Percentiles rank a stretch among this genome's conserved stretches.
phyloP scores from a whole-genome alignment of 345 rosid species.

The Eutrema yunnanense region DNA sequence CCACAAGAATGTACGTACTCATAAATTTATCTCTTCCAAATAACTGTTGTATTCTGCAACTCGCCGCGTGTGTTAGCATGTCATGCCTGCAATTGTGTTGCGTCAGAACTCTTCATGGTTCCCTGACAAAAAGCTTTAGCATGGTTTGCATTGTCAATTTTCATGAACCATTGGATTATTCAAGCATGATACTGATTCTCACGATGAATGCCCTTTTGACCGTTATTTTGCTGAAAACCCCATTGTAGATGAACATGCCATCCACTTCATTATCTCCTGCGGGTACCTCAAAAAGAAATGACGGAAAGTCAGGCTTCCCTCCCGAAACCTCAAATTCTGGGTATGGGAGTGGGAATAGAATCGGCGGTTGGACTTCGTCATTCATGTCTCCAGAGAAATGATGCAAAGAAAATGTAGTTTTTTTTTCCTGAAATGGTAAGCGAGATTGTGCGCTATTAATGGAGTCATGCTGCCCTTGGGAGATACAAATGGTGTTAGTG shows the following conservation, averaged over 20 bases:
- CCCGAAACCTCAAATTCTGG: constrained; percentile 53
- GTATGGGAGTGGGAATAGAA: constrained; percentile 44
- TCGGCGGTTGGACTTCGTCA: constrained; percentile 76
- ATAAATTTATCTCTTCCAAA: not conserved
- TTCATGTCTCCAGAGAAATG: constrained; percentile 66
- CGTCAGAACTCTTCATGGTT: not conserved
- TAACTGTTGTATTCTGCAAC: not conserved
- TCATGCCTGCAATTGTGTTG: not conserved
- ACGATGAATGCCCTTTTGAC: too few species aligned
- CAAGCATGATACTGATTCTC: not conserved
- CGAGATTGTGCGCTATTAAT: constrained; percentile 14
- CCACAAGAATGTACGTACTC: constrained; percentile 63
- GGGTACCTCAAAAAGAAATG: constrained; percentile 58
- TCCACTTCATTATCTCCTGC: constrained; percentile 55
- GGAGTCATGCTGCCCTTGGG: constrained; percentile 23
- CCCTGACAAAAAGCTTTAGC: not conserved
- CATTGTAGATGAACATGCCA: constrained; percentile 44
- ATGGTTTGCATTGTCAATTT: not conserved
- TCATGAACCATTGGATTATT: not conserved
- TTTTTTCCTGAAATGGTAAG: constrained; percentile 6
- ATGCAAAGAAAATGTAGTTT: constrained; percentile 2
- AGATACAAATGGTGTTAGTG: constrained; percentile 7
- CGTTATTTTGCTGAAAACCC: not conserved
- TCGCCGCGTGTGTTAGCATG: not conserved
- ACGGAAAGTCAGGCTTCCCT: constrained; percentile 41